Evolutionary conservation across 208 protist species (phyloP), one percentile per base, ranked within the genome.

Genomic region (Trypanosomatidae sp.): DNA sequence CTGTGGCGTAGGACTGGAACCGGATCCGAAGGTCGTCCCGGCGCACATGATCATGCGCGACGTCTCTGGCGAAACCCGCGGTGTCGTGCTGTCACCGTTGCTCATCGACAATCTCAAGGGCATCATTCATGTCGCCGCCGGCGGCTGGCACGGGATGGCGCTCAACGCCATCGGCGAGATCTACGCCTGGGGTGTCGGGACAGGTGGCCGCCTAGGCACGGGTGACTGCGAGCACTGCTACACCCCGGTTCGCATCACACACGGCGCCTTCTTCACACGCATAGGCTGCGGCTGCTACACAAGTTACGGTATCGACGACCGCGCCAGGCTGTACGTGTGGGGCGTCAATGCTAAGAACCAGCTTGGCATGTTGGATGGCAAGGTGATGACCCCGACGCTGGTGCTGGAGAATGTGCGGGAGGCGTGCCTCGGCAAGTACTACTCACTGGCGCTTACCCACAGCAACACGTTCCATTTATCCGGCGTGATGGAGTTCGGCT

Each of bases 141-240:
- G 86, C 30, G 79, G 83, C 44, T 95, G 89, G 89, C 91, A 95
- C 78, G 85, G 83, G 43, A 64, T 91, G 52, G 91, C 91, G 13
- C 81, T 95, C 25, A 94, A 91, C 72, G 82, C 85, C 30, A 80
- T 89, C 59, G 91, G 91, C 13, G 87, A 93, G 59, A 81, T 96
- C 28, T 96, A 81, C 70, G 71, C 77, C 15, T 94, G 91, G 89
- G 91, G 91, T 36, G 66, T 94, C 46, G 89, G 91, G 28, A 72
- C 69, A 3, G 74, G 78, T 56, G 91, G 89, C 8, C 83, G 91
- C 4, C 82, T 96, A 9, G 91, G 91, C 41, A 71, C 82, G 47
- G 86, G 88, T 15, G 70, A 71, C 64, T 73, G 73, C 30, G 78
- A 84, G 41, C 71, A 85, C 62, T 46, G 66, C 62, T 88, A 85